Conservation (phyloP, 2,329 filamentous ascomycete genomes). For the Tolypocladium cylindrosporum region DNA sequence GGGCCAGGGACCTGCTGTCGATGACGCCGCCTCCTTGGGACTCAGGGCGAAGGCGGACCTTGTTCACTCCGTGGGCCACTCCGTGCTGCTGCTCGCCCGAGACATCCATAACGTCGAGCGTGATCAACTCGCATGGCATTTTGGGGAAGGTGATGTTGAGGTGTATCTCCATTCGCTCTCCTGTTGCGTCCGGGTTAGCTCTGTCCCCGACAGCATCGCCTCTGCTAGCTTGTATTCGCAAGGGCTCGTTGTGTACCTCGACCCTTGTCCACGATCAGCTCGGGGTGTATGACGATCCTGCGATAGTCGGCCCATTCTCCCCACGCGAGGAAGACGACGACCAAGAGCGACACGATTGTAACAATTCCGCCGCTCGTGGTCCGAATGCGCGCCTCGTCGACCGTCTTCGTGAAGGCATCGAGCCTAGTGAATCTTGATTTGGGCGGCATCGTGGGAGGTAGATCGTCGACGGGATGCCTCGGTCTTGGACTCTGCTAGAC, state of each 20-base stretch:
- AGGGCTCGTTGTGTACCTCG: conserved; percentile 52
- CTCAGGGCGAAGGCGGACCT: conserved; percentile 68
- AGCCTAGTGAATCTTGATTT: conserved; percentile 94
- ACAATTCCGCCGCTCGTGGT: conserved; percentile 94
- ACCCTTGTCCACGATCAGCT: conserved; percentile 93
- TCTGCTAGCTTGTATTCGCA: too few relatives aligned
- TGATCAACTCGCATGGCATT: conserved; percentile 89
- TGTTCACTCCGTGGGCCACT: conserved; percentile 84
- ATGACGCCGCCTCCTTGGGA: conserved; percentile 68
- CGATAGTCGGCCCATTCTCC: conserved; percentile 96
- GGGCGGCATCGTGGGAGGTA: conserved; percentile 54
- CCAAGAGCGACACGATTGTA: conserved; percentile 79
- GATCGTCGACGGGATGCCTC: background rate
- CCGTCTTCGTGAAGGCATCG: conserved; percentile 98
- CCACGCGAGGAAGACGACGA: conserved; percentile 82
- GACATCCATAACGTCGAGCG: conserved; percentile 98
- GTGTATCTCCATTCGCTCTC: conserved; percentile 98
- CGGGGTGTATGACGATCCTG: conserved; percentile 74
- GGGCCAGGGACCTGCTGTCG: conserved; percentile 55
- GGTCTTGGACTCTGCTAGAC: background rate
- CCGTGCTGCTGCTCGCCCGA: conserved; percentile 94
- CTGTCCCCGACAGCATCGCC: background rate
- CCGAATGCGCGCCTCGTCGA: conserved; percentile 92
- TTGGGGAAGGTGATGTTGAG: conserved; percentile 93
- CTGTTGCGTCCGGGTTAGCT: conserved; percentile 30